Evolutionary conservation across 805 yeast species (phyloP).

Genomic region (Candida coquimbonensis): DNA sequence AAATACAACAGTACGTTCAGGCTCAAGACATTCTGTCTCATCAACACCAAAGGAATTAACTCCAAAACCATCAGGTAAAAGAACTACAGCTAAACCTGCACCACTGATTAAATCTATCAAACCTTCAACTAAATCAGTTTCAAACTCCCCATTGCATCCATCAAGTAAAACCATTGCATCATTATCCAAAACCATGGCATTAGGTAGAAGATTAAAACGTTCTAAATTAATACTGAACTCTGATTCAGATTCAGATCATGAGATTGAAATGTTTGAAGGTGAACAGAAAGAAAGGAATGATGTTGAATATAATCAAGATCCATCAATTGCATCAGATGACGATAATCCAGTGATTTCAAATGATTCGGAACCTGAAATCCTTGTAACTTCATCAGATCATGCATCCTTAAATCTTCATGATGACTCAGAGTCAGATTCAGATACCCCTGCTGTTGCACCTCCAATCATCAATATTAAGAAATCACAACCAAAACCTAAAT

Average conservation of each 20-base stretch:
- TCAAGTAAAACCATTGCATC: conserved; percentile 7
- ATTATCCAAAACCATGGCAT: conserved; percentile 6
- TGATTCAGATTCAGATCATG: conserved; percentile 2
- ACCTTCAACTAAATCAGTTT: too few relatives aligned
- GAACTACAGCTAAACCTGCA: neutral
- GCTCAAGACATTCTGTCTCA: neutral
- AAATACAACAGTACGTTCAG: conserved; percentile 14
- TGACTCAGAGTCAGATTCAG: too few relatives aligned
- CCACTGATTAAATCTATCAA: neutral
- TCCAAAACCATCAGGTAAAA: neutral
- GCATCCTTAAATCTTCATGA: too few relatives aligned
- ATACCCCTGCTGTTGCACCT: too few relatives aligned
- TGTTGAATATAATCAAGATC: too few relatives aligned
- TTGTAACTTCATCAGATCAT: too few relatives aligned
- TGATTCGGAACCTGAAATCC: neutral
- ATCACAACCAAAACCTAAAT: neutral
- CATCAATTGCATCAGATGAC: too few relatives aligned
- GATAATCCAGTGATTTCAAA: neutral
- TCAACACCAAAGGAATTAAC: neutral
- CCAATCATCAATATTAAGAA: neutral
- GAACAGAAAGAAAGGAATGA: too few relatives aligned
- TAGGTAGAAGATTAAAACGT: neutral
- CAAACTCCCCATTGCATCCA: conserved; percentile 8
- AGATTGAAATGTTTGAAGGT: neutral
- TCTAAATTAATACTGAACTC: neutral